Percentiles rank a stretch among this genome's conserved stretches.
phyloP scores from a whole-genome alignment of 2,329 filamentous ascomycete species.

The Pyrenochaeta sp. region DNA sequence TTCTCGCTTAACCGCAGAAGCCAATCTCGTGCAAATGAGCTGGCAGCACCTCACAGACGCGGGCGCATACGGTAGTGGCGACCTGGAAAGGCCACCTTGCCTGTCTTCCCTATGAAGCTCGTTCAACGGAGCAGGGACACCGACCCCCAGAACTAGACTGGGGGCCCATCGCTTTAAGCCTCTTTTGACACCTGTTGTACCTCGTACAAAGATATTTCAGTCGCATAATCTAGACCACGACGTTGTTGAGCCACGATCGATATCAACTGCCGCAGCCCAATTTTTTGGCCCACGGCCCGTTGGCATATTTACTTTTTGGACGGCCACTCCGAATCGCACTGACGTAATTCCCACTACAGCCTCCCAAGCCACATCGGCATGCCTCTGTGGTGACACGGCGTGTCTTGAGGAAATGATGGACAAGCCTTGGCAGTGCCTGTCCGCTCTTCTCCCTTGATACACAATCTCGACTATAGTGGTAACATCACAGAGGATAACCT shows the following conservation, averaged over 20 bases:
- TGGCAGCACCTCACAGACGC: conserved; percentile 12
- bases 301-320: neutral
- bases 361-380: neutral
- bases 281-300: neutral
- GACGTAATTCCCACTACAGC: neutral
- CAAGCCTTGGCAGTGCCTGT: conserved; percentile 14
- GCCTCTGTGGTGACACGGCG: conserved; percentile 17
- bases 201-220: conserved; percentile 4
- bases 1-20: neutral
- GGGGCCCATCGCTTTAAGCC: conserved; percentile 1
- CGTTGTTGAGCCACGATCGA: neutral
- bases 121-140: conserved; percentile 19
- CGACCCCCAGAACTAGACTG: conserved; percentile 8
- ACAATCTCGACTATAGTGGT: neutral
- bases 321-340: neutral
- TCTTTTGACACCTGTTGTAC: conserved; percentile 10
- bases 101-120: conserved; percentile 20
- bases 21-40: neutral
- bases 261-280: conserved; percentile 6
- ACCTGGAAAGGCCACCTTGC: conserved; percentile 27
- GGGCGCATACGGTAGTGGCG: conserved; percentile 26
- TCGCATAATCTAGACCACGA: neutral
- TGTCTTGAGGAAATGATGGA: conserved; percentile 10
- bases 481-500: too few relatives aligned
- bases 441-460: conserved; percentile 8